phyloP scores from a whole-genome alignment of 2,329 filamentous ascomycete species.

The Venturia asperata region DNA sequence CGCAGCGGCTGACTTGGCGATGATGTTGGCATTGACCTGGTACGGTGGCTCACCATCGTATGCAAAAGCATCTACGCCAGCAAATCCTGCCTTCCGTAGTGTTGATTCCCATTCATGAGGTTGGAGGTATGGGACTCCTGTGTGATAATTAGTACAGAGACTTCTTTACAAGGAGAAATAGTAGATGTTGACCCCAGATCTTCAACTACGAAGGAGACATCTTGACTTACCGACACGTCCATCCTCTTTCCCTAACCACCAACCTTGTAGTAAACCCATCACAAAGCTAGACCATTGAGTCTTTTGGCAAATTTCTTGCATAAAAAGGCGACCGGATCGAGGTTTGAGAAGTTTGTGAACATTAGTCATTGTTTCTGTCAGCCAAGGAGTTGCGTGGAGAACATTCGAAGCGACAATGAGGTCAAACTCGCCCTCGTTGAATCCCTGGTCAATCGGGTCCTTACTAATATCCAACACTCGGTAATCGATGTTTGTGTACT shows the following conservation, averaged over 20 bases:
- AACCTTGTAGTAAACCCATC: constrained; percentile 26
- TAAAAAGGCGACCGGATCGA: constrained; percentile 24
- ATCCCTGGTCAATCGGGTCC: constrained; percentile 19
- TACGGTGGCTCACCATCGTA: too few species aligned
- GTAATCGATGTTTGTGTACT: constrained; percentile 11
- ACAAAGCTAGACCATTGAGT: constrained; percentile 17
- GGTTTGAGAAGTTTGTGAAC: constrained; percentile 22
- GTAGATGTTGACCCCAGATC: too few species aligned
- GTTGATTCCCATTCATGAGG: too few species aligned
- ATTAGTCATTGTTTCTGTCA: constrained; percentile 23
- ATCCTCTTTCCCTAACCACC: constrained; percentile 23
- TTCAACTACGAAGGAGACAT: too few species aligned
- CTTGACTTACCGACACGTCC: neutral
- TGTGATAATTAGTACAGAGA: too few species aligned
- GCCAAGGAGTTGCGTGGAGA: constrained; percentile 23
- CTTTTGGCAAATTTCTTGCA: constrained; percentile 20
- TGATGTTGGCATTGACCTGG: too few species aligned
- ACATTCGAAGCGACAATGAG: constrained; percentile 27
- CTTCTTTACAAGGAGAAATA: too few species aligned
- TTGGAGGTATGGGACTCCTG: too few species aligned
- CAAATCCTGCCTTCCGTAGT: too few species aligned
- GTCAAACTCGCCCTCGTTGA: constrained; percentile 24
- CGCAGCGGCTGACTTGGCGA: too few species aligned
- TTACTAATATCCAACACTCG: constrained; percentile 16
- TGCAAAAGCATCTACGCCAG: too few species aligned